Conservation (phyloP, 768 basidiomycete genomes). For the Leucosporidium creatinivorum region DNA sequence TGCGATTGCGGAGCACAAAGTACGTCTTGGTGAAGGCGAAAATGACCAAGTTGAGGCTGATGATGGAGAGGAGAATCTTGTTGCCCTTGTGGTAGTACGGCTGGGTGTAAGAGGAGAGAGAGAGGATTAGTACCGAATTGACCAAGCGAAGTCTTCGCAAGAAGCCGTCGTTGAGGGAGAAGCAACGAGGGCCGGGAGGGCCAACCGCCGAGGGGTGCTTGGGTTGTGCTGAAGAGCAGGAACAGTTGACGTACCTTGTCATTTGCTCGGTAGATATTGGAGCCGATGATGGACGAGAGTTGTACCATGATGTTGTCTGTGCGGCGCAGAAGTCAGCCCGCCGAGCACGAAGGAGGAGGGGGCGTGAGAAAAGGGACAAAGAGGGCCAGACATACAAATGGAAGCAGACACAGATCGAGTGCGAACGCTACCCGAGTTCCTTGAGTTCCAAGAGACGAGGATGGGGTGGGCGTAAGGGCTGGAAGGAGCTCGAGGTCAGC, state of each 20-base stretch:
- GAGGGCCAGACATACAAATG: no score
- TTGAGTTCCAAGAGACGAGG: constrained; percentile 41
- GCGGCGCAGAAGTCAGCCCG: no score
- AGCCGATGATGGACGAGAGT: constrained; percentile 37
- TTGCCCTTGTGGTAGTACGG: constrained; percentile 39
- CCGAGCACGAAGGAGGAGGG: no score
- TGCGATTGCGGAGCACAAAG: constrained; percentile 38
- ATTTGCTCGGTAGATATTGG: constrained; percentile 29
- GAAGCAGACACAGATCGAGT: constrained; percentile 41
- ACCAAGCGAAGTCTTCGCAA: no score
- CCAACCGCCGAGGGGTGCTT: neutral
- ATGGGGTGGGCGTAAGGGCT: constrained; percentile 37
- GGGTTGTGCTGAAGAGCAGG: neutral
- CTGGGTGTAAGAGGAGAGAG: constrained; percentile 25
- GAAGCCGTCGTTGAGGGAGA: no score
- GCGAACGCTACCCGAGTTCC: constrained; percentile 40
- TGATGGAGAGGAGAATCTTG: constrained; percentile 38
- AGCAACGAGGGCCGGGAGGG: no score
- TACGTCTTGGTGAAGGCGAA: constrained; percentile 32
- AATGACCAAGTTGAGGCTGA: constrained; percentile 40
- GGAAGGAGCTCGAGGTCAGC: constrained; percentile 24
- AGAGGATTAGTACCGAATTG: neutral
- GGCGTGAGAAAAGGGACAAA: no score
- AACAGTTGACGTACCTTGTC: no score
- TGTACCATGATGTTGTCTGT: constrained; percentile 42